Base-by-base conservation (phyloP, 2,329 filamentous ascomycete species). In the Ophiostoma angusticollis region DNA sequence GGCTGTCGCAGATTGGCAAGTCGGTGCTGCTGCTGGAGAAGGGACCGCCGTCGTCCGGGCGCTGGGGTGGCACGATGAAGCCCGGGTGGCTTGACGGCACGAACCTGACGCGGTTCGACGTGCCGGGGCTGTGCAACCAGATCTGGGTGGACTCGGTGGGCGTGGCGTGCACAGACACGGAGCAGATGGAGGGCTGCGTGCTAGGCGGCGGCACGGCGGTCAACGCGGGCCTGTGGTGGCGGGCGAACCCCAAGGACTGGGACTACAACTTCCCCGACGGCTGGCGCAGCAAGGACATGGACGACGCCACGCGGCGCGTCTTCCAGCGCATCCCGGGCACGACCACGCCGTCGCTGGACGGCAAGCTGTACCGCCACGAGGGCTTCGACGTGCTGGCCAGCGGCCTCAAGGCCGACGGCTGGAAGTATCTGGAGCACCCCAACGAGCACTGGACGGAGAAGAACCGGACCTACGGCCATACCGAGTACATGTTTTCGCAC, bases 271-370 rank as follows among this genome's bases (percentile, higher is more conserved):
- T 82, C 61, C 81, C 81, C 1, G 47, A 60, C 2, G 80, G 80
- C 22, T 86, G 81, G 81, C 76, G 80, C 55, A 66, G 73, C 14
- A 53, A 59, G 5, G 78, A 84, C 48, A 69, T 84, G 53, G 59
- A 61, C 43, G 53, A 61, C 18, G 72, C 80, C 1, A 72, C 76
- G 6, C 58, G 68, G 21, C 68, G 73, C 30, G 72, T 79, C 7
- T 85, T 84, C 54, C 60, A 64, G 27, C 70, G 78, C n/a, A 84
- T 84, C 45, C 78, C 78, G 0, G 80, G 79, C 23, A 84, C 78
- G 0, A 72, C 71, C 32, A 61, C 63, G 31, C 79, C 81, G 1
- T 84, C 78, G 0, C 61, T 63, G 48, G 79, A 86, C 50, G 74
- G 74, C 33, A 64, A 75, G 52, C 64, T 72, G 19, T 84, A 84